Base-by-base conservation (phyloP, 768 basidiomycete genomes). In the Phaeotremella skinneri region DNA sequence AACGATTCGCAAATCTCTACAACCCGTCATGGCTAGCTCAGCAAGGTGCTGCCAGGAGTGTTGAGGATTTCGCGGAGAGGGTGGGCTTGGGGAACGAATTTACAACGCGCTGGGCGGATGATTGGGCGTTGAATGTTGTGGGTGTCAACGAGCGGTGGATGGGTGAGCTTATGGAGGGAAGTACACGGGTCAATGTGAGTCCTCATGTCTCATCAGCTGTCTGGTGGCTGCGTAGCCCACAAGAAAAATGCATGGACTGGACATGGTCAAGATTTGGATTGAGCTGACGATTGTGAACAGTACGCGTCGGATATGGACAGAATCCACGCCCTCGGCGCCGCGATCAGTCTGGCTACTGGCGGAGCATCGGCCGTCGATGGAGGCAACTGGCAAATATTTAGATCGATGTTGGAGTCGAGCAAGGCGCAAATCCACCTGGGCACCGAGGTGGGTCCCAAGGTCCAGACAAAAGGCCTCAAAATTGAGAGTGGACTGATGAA, bases 301-400 rank as follows among this genome's bases (percentile, higher is more conserved):
- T 80, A 80, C 57, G 78, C 69, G 9, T 68, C 90, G 83, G 84
- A 91, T 68, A 81, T 84, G 13, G 81, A 83, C 64, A 66, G 79
- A 23, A 86, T 97, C 1, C 90, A 94, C 70, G 90, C 84, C 0
- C 77, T 97, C 27, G 90, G 83, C 55, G 89, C 87, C 4, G 75
- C 83, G 13, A 81, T 81, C 51, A 86, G 85, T 6, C 81, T 97
- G 79, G 89, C 90, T 2, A 82, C 91, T 2, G 76, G 70, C 0
- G 85, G 85, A 14, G 90, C 89, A 0, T 78, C 79, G 2, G 81
- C 82, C 13, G 83, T 94, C 45, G 75, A 81, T 59, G 87, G 89
- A 5, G 94, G 94, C 4, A 94, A 96, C 76, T 87, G 82, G 76
- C 84, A 83, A 67, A 82, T 97, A 32, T 97, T 97, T 67, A 86